These are phyloP conservation scores for Sporisorium exsertum DNA, from an alignment of 1,284 basidiomycete species.

Conservation along the genomic window DNA sequence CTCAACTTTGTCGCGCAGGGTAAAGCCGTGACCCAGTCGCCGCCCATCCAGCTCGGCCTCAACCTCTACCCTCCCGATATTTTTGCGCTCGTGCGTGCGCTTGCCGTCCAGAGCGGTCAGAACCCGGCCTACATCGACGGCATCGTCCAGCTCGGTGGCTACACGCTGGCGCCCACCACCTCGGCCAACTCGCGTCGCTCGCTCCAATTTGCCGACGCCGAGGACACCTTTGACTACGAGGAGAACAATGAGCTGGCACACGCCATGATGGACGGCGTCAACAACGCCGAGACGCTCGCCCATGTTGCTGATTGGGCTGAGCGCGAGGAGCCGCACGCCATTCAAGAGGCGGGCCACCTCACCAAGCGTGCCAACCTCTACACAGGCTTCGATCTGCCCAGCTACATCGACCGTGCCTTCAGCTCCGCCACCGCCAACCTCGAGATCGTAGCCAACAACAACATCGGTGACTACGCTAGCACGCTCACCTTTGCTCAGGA, in stretches of 20 bases:
- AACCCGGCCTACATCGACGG: constrained; percentile 77
- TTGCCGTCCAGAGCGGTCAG: constrained; percentile 77
- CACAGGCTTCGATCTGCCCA: constrained; percentile 78
- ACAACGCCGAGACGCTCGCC: constrained; percentile 69
- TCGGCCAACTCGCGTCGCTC: constrained; percentile 50
- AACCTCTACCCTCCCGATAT: constrained; percentile 80
- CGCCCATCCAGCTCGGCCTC: constrained; percentile 76
- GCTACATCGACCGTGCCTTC: constrained; percentile 78
- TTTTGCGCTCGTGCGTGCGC: constrained; percentile 78
- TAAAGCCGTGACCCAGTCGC: constrained; percentile 75
- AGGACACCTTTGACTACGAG: constrained; percentile 43
- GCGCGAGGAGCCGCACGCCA: constrained; percentile 25
- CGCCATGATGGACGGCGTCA: constrained; percentile 52
- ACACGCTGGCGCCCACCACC: constrained; percentile 73
- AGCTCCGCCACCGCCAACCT: constrained; percentile 77
- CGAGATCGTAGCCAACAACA: constrained; percentile 74
- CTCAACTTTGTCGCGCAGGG: constrained; percentile 75
- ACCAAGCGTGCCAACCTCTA: constrained; percentile 63
- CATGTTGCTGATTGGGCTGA: constrained; percentile 50
- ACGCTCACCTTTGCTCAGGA: constrained; percentile 76
- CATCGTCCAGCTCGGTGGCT: constrained; percentile 79
- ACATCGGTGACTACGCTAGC: constrained; percentile 78
- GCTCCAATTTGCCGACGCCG: constrained; percentile 18
- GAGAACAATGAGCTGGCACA: constrained; percentile 57
- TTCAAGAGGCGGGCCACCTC: constrained; percentile 71